A percentile compares a stretch with the other conserved stretches of the same genome.
phyloP scores from a whole-genome alignment of 2,329 filamentous ascomycete species.

The Verticillium nubilum region DNA sequence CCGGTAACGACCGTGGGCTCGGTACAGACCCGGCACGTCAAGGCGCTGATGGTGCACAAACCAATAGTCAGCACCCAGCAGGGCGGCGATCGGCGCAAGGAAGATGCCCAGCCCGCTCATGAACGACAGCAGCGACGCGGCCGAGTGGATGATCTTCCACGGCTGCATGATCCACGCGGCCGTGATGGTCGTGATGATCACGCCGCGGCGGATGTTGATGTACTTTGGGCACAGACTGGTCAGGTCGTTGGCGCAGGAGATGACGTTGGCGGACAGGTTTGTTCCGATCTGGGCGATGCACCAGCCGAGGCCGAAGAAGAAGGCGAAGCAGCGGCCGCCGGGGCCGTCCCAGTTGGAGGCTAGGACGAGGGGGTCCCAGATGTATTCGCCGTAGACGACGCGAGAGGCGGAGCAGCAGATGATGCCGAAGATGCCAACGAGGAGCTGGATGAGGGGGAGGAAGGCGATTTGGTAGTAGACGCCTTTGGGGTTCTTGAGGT shows the following conservation, averaged over 20 bases:
- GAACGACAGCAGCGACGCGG: slow-evolving; percentile 55
- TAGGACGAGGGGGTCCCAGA: slow-evolving; percentile 46
- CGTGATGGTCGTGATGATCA: slow-evolving; percentile 47
- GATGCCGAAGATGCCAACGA: slow-evolving; percentile 43
- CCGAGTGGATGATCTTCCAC: slow-evolving; percentile 60
- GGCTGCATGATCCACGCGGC: slow-evolving; percentile 55
- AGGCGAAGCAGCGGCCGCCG: slow-evolving; percentile 34
- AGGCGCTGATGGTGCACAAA: slow-evolving; percentile 46
- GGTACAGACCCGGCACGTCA: slow-evolving; percentile 32
- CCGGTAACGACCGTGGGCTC: slow-evolving; percentile 37
- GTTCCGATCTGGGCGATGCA: slow-evolving; percentile 49
- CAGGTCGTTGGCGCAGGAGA: slow-evolving; percentile 50
- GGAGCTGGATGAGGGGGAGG: slow-evolving; percentile 3
- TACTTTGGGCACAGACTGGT: slow-evolving; percentile 46
- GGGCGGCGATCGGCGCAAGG: slow-evolving; percentile 56
- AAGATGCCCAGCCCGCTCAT: slow-evolving; percentile 58
- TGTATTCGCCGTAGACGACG: slow-evolving; percentile 31
- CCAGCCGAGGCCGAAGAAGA: slow-evolving; percentile 47
- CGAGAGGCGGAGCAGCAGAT: slow-evolving; percentile 47
- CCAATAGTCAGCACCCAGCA: slow-evolving; percentile 58
- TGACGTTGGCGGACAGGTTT: slow-evolving; percentile 52
- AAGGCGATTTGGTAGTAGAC: slow-evolving; percentile 11
- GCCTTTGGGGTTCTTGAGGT: slow-evolving; percentile 10
- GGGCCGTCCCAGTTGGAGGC: slow-evolving; percentile 37
- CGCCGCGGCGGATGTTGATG: slow-evolving; percentile 52